These are phyloP conservation scores for Cyberlindnera americana DNA, from an alignment of 805 yeast species.

Conservation along the genomic window DNA sequence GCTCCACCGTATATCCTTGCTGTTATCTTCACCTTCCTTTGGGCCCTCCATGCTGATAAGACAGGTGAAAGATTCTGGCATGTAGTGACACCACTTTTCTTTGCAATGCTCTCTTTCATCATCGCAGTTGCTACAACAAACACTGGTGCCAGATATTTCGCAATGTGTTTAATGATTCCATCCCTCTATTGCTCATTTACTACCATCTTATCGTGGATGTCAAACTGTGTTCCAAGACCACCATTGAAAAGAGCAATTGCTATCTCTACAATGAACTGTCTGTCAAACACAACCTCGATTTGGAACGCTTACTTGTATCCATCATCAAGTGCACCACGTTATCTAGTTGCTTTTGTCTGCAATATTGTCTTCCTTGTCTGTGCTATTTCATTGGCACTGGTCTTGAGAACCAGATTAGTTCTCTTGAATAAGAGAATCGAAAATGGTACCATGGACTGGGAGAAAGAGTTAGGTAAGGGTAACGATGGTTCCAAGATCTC, in stretches of 20 bases:
- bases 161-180: conserved; percentile 59
- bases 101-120: conserved; percentile 44
- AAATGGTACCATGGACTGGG: conserved; percentile 48
- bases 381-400: conserved; percentile 37
- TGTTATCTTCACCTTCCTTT: conserved; percentile 45
- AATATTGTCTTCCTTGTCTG: conserved; percentile 44
- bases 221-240: conserved; percentile 54
- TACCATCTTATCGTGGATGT: conserved; percentile 51
- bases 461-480: conserved; percentile 39
- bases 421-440: conserved; percentile 40
- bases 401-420: conserved; percentile 37
- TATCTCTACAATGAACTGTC: conserved; percentile 52
- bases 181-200: conserved; percentile 53
- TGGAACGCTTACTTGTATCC: conserved; percentile 55
- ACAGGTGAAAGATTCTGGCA: conserved; percentile 54
- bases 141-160: conserved; percentile 54
- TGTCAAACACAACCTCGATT: conserved; percentile 53
- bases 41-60: conserved; percentile 55
- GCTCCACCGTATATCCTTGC: conserved; percentile 58
- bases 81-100: conserved; percentile 38
- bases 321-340: conserved; percentile 41
- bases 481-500: conserved; percentile 40
- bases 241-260: conserved; percentile 58
- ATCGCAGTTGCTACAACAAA: conserved; percentile 47
- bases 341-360: conserved; percentile 43